Evolutionary conservation across 768 basidiomycete species (phyloP).

Genomic region (Cystobasidium onofrii): DNA sequence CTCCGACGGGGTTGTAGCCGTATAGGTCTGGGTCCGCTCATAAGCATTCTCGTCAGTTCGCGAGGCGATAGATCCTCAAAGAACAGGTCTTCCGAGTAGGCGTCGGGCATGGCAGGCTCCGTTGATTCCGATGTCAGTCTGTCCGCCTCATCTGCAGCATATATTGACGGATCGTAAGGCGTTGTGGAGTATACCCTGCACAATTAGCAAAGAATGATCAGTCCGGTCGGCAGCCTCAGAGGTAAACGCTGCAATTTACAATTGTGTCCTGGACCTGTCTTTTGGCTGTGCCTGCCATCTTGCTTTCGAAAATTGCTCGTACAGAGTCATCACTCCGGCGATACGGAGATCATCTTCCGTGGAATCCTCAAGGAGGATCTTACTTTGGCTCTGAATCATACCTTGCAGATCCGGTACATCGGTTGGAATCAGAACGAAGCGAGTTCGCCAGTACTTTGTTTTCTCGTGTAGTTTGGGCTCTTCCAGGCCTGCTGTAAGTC

Average conservation of each 20-base stretch:
- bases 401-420: constrained; percentile 54
- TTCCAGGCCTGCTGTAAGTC: constrained; percentile 45
- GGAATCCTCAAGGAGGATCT: constrained; percentile 56
- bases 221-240: background rate
- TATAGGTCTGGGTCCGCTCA: constrained; percentile 66
- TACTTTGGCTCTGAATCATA: constrained; percentile 48
- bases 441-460: constrained; percentile 83
- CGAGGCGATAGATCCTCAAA: background rate
- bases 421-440: constrained; percentile 86
- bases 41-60: constrained; percentile 69
- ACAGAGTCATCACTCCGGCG: constrained; percentile 81
- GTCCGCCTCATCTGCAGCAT: constrained; percentile 19
- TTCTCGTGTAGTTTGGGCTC: constrained; percentile 69
- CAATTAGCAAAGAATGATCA: background rate
- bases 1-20: constrained; percentile 76
- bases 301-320: constrained; percentile 74
- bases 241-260: constrained; percentile 22
- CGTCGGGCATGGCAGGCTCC: background rate
- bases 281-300: constrained; percentile 64
- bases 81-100: background rate
- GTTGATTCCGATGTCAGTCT: background rate
- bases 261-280: constrained; percentile 35
- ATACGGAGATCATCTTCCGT: constrained; percentile 80
- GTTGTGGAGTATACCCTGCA: constrained; percentile 17
- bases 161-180: constrained; percentile 15